Conservation (phyloP, 176 grass and related monocot species). For the Carex cristatella region DNA sequence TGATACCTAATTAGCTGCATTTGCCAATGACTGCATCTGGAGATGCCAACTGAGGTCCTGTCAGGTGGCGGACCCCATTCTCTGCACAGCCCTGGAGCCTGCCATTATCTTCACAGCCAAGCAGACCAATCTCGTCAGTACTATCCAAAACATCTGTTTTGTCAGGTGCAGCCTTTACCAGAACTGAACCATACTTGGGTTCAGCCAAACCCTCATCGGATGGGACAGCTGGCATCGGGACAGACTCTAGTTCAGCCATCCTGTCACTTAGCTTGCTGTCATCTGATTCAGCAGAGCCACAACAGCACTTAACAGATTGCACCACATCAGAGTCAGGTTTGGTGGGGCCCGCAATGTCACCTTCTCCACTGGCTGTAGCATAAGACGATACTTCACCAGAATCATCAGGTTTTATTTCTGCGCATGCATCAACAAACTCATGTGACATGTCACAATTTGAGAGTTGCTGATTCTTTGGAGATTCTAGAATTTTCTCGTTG, state of each 20-base stretch:
- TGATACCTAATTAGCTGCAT: slow-evolving; percentile 21
- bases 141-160: slow-evolving; percentile 14
- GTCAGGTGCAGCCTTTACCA: not conserved
- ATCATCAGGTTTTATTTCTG: slow-evolving; percentile 19
- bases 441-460: slow-evolving; percentile 27
- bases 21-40: slow-evolving; percentile 12
- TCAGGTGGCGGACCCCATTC: slow-evolving; percentile 9
- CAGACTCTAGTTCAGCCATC: not conserved
- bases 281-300: not conserved
- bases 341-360: not conserved
- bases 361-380: slow-evolving; percentile 23
- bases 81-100: slow-evolving; percentile 4
- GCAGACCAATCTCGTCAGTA: not conserved
- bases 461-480: not conserved
- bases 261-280: not conserved
- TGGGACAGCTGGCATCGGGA: not conserved
- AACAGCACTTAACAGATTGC: not conserved
- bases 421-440: slow-evolving; percentile 16
- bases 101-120: slow-evolving; percentile 7
- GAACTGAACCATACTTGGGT: not conserved
- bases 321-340: not conserved
- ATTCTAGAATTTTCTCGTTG: not conserved
- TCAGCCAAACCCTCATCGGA: not conserved
- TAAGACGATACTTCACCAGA: slow-evolving; percentile 6
- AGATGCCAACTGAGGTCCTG: slow-evolving; percentile 5